phyloP scores from a whole-genome alignment of 2,329 filamentous ascomycete genomes.

The Chlorencoelia australis region DNA sequence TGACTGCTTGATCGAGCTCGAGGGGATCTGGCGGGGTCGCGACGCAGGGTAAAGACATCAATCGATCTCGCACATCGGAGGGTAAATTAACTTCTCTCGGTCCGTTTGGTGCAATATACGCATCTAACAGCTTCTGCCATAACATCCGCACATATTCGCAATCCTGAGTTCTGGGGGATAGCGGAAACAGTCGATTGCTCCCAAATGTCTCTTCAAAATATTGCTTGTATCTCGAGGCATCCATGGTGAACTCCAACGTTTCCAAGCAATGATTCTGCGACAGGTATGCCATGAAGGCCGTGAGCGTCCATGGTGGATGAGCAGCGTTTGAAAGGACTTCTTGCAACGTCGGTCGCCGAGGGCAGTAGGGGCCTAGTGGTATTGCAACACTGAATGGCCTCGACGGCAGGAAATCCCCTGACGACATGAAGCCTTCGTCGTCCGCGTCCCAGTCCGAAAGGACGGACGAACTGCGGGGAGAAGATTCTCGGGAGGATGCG shows the following conservation, averaged over 20 bases:
- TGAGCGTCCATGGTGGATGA: slow-evolving; percentile 78
- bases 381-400: slow-evolving; percentile 38
- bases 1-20: slow-evolving; percentile 69
- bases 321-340: slow-evolving; percentile 85
- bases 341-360: slow-evolving; percentile 61
- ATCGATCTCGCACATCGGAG: slow-evolving; percentile 69
- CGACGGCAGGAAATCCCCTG: slow-evolving; percentile 32
- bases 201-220: slow-evolving; percentile 32
- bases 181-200: slow-evolving; percentile 33
- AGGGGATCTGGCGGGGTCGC: slow-evolving; percentile 62
- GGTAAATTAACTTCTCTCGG: slow-evolving; percentile 87
- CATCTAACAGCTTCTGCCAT: slow-evolving; percentile 81
- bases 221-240: slow-evolving; percentile 71
- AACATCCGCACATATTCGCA: slow-evolving; percentile 58
- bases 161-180: slow-evolving; percentile 24
- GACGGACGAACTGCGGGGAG: slow-evolving; percentile 25
- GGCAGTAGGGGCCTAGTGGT: slow-evolving; percentile 38
- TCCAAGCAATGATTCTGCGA: slow-evolving; percentile 97
- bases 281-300: slow-evolving; percentile 90
- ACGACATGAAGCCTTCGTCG: slow-evolving; percentile 40
- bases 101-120: slow-evolving; percentile 79
- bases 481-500: slow-evolving; percentile 21
- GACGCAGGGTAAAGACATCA: slow-evolving; percentile 54
- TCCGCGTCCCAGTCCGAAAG: slow-evolving; percentile 34
- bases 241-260: slow-evolving; percentile 92